Conservation (phyloP, 116 monocot genomes). For the Papilionanthe hybrid region DNA sequence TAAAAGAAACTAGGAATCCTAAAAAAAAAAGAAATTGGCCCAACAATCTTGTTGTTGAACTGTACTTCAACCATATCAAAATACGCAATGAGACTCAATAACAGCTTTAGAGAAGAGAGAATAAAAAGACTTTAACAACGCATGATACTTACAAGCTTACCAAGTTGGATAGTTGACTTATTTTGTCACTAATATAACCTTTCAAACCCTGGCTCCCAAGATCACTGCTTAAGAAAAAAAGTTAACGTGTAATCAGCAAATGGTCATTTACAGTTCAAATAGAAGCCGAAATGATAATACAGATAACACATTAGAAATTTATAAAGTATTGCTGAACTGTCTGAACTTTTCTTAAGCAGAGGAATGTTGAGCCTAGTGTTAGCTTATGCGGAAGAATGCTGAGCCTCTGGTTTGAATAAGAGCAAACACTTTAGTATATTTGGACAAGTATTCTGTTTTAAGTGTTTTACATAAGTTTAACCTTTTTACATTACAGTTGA, state of each 20-base stretch:
- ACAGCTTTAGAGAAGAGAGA: neutral
- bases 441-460: neutral
- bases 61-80: neutral
- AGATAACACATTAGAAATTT: neutral
- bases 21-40: neutral
- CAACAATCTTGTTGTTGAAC: neutral
- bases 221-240: constrained; percentile 33
- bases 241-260: neutral
- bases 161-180: constrained; percentile 58
- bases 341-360: neutral
- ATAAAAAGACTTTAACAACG: neutral
- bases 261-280: neutral
- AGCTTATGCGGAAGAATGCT: neutral
- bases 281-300: neutral
- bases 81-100: neutral
- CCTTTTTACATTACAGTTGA: neutral
- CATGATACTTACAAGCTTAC: constrained; percentile 79
- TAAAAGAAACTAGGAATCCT: neutral
- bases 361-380: neutral
- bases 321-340: neutral
- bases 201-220: constrained; percentile 78
- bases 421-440: neutral
- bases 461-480: neutral
- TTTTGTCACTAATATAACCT: constrained; percentile 59
- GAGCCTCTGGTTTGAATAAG: neutral